Evolutionary conservation across 805 yeast genomes (phyloP).

Genomic region (Candida awuae): DNA sequence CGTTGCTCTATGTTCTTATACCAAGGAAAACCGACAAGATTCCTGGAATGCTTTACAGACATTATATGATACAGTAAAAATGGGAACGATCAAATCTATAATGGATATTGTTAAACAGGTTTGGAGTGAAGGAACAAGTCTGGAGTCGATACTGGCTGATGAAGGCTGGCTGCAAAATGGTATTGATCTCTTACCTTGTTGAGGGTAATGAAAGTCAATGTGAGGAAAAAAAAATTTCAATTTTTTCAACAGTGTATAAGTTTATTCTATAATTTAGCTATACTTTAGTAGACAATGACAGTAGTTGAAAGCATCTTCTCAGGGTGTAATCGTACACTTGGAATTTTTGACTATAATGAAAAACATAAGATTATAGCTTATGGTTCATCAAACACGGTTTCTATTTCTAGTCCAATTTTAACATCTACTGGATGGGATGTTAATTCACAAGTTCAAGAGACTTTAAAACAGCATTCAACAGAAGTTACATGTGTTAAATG

Average conservation of each 20-base stretch:
- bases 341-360: constrained; percentile 45
- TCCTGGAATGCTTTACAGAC: constrained; percentile 32
- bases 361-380: constrained; percentile 44
- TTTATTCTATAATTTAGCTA: too few species aligned
- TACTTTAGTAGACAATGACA: constrained; percentile 1
- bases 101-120: constrained; percentile 35
- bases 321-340: constrained; percentile 66
- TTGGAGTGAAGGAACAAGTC: constrained; percentile 37
- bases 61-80: constrained; percentile 40
- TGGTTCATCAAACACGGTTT: constrained; percentile 61
- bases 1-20: constrained; percentile 37
- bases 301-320: constrained; percentile 49
- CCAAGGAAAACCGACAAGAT: constrained; percentile 25
- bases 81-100: constrained; percentile 45
- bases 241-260: too few species aligned
- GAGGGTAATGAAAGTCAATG: not conserved
- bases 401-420: constrained; percentile 57
- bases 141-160: constrained; percentile 36
- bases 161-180: constrained; percentile 43
- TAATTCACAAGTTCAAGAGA: constrained; percentile 38
- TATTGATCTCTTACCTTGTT: constrained; percentile 41
- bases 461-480: constrained; percentile 53
- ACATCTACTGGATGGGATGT: constrained; percentile 20
- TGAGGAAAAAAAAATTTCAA: not conserved
- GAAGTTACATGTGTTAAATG: constrained; percentile 64